phyloP scores from a whole-genome alignment of 352 stramenopile species.

The Discostella stelligera region DNA sequence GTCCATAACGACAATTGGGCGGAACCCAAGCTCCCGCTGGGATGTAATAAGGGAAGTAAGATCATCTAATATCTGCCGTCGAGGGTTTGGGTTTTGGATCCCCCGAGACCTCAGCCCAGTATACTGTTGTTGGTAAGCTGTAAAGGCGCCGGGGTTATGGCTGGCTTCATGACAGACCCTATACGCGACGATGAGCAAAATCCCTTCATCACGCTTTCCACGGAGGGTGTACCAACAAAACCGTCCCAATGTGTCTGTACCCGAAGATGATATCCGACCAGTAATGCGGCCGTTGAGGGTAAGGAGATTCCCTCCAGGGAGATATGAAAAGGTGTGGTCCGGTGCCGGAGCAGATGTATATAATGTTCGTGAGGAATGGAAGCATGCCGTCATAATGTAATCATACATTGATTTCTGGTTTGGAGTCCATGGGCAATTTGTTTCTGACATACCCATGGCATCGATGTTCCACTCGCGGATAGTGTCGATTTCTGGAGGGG shows the following conservation, averaged over 20 bases:
- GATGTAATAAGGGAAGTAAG: not conserved
- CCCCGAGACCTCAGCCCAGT: not conserved
- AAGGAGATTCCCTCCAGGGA: constrained; percentile 7
- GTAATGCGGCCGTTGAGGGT: not conserved
- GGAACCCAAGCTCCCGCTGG: not conserved
- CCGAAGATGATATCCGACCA: not conserved
- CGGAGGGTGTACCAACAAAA: constrained; percentile 20
- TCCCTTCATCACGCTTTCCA: constrained; percentile 12
- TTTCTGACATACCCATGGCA: constrained; percentile 19
- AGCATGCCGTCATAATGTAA: not conserved
- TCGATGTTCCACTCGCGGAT: constrained; percentile 10
- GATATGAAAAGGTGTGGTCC: not conserved
- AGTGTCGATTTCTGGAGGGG: constrained; percentile 16
- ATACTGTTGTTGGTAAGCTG: constrained; percentile 20
- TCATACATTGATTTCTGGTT: constrained; percentile 2
- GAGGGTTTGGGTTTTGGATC: not conserved
- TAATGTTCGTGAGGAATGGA: not conserved
- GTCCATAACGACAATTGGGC: constrained; percentile 31
- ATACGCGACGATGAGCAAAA: constrained; percentile 18
- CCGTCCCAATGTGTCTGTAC: constrained; percentile 6
- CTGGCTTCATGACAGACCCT: constrained; percentile 21
- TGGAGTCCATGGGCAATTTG: constrained; percentile 17
- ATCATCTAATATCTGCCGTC: not conserved
- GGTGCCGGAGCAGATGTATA: not conserved
- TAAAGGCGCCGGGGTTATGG: constrained; percentile 6